Base-by-base conservation (phyloP, 805 yeast genomes). In the Kodamaea kaohsiungensis region DNA sequence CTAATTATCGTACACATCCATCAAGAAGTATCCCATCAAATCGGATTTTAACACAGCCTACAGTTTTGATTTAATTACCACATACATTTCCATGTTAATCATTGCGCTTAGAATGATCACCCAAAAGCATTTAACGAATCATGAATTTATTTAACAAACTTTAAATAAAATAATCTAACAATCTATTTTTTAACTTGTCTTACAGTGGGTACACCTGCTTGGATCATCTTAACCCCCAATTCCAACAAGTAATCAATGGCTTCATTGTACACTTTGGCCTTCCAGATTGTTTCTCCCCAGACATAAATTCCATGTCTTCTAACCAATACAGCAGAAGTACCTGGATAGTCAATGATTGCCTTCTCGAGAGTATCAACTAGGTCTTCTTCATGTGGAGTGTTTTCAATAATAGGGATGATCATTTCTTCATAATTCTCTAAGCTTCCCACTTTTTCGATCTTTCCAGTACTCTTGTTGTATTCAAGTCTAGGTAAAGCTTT, bases 281-380 rank as follows among this genome's bases (percentile, higher is more conserved):
- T 91, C 89, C 96, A 88, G 10, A 90, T 89, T 22, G 81, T 84
- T 61, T 87, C 90, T 19, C 98, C 98, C 98, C 98, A 93, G n/a
- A 91, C 97, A 66, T 87, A 93, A 46, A 93, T 86, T 0, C 98
- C 98, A 65, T 93, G 98, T 64, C 97, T 79, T 69, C 96, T 82
- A 6, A 93, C 98, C 51, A 93, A 75, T 0, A 93, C 91, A 0
- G 98, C 98, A 2, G 91, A 83, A 2, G 96, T 74, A 0, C 82
- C 78, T 1, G 98, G 97, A 62, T 90, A 87, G 13, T 79, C 75
- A n/a, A 61, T 67, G 52, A 92, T 82, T 0, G 91, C 87, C 53
- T 79, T 70, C 57, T 83, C 83, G 43, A 92, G 72, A 16, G 86
- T 74, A 22, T 81, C 88, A 7, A 86, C 82, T 58, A 93, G 77